These are phyloP conservation scores for Penicillium robsamsonii DNA, from an alignment of 495 filamentous ascomycete genomes.

Conservation along the genomic window DNA sequence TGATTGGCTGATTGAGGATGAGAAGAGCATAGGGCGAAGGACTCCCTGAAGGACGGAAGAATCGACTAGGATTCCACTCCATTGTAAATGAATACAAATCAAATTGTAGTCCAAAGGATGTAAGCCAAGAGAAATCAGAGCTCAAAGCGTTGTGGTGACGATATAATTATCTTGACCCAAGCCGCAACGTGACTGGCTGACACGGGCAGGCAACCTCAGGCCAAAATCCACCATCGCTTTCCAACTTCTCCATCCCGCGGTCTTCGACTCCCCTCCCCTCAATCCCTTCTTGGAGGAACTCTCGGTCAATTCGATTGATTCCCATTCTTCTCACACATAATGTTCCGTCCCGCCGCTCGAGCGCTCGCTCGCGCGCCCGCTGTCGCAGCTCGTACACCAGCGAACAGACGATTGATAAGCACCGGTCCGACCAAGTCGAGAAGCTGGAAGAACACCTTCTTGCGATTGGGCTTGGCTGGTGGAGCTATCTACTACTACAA, in stretches of 20 bases:
- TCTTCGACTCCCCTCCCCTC: constrained; percentile 11
- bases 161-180: constrained; percentile 15
- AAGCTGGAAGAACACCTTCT: constrained; percentile 76
- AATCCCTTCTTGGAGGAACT: constrained; percentile 16
- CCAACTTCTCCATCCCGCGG: constrained; percentile 25
- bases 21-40: constrained; percentile 56
- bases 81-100: constrained; percentile 16
- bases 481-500: constrained; percentile 90
- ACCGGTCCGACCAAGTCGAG: constrained; percentile 67
- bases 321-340: constrained; percentile 31
- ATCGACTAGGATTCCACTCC: constrained; percentile 54
- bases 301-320: constrained; percentile 16
- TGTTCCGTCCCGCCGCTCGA: constrained; percentile 62
- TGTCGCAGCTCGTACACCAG: constrained; percentile 39
- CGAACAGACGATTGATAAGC: constrained; percentile 64
- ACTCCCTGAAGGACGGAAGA: constrained; percentile 40
- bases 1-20: constrained; percentile 71
- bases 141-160: constrained; percentile 7
- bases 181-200: constrained; percentile 31
- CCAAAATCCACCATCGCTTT: constrained; percentile 28
- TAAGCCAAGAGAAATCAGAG: background rate
- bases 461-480: constrained; percentile 71
- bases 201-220: constrained; percentile 23
- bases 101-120: background rate
- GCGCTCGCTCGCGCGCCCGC: constrained; percentile 50